phyloP scores from a whole-genome alignment of 163 green algal genomes.

The Prototheca stagnorum region DNA sequence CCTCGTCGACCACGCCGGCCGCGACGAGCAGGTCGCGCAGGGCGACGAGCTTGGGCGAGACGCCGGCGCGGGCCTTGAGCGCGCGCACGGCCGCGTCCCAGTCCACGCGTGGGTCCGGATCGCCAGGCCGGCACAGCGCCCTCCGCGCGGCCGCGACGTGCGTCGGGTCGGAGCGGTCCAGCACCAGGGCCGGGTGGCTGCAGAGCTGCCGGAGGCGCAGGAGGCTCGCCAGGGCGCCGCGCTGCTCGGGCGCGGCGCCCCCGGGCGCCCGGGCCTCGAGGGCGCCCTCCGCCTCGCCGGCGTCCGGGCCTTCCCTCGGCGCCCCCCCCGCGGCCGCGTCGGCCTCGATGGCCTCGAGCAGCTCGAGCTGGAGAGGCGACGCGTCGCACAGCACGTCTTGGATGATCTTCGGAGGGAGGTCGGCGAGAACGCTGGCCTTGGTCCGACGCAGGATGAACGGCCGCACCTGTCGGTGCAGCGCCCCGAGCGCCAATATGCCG shows the following conservation, averaged over 20 bases:
- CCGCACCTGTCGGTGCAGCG: constrained; percentile 77
- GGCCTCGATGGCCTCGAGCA: constrained; percentile 62
- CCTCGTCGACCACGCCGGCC: constrained; percentile 52
- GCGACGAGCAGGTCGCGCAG: constrained; percentile 74
- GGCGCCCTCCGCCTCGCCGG: constrained; percentile 4
- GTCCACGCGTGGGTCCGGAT: not conserved
- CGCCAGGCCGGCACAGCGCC: constrained; percentile 4
- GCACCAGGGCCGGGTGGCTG: constrained; percentile 77
- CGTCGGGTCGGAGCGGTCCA: constrained; percentile 32
- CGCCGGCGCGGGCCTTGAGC: constrained; percentile 30
- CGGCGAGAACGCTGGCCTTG: constrained; percentile 80
- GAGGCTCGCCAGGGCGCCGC: constrained; percentile 32
- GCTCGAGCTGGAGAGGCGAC: constrained; percentile 23
- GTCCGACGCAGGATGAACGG: constrained; percentile 91
- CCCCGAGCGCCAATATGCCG: constrained; percentile 69
- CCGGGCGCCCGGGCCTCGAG: constrained; percentile 3
- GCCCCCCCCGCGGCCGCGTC: constrained; percentile 10
- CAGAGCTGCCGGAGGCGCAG: constrained; percentile 88
- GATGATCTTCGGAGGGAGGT: constrained; percentile 94
- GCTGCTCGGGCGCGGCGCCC: constrained; percentile 1
- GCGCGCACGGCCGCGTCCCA: constrained; percentile 10
- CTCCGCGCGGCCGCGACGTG: constrained; percentile 22
- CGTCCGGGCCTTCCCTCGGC: not conserved
- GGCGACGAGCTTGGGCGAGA: constrained; percentile 83
- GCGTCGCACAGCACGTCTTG: constrained; percentile 39